Evolutionary conservation across 1,284 basidiomycete genomes (phyloP).

Genomic region (Puccinia polysora): DNA sequence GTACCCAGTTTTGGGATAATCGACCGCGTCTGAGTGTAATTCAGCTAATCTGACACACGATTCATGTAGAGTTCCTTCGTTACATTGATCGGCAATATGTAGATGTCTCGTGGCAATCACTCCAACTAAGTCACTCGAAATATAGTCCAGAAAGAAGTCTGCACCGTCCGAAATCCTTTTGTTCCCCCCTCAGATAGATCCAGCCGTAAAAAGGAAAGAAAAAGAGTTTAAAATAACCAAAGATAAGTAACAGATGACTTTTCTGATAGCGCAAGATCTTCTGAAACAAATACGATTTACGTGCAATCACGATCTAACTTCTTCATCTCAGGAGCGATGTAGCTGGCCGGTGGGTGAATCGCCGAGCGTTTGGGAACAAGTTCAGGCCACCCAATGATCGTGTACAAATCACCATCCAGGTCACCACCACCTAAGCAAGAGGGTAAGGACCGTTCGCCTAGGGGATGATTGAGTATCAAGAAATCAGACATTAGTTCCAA

Average conservation of each 20-base stretch:
- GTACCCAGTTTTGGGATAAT: slow-evolving; percentile 45
- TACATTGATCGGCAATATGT: slow-evolving; percentile 65
- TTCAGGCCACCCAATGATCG: slow-evolving; percentile 56
- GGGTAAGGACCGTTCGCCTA: slow-evolving; percentile 63
- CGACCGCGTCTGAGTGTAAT: slow-evolving; percentile 64
- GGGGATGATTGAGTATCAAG: too few relatives aligned
- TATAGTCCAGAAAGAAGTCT: slow-evolving; percentile 68
- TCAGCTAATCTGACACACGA: slow-evolving; percentile 64
- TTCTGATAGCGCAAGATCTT: too few relatives aligned
- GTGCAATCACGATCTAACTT: slow-evolving; percentile 60
- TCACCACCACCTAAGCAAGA: slow-evolving; percentile 69
- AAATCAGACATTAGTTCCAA: too few relatives aligned
- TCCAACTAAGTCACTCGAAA: slow-evolving; percentile 62
- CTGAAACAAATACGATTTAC: neutral
- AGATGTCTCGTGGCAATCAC: slow-evolving; percentile 61
- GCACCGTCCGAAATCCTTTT: slow-evolving; percentile 62
- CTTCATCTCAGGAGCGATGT: slow-evolving; percentile 58
- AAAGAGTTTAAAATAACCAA: neutral
- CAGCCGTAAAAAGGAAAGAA: neutral
- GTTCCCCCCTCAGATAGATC: neutral
- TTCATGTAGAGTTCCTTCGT: slow-evolving; percentile 59
- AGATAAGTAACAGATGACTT: neutral
- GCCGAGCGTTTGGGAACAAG: slow-evolving; percentile 57
- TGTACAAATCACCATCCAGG: slow-evolving; percentile 63
- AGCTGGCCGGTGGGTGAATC: slow-evolving; percentile 58